Percentiles rank a stretch among this genome's conserved stretches.
Conservation (phyloP, 169 alveolate species). For the Cryptosporidium sp. region DNA sequence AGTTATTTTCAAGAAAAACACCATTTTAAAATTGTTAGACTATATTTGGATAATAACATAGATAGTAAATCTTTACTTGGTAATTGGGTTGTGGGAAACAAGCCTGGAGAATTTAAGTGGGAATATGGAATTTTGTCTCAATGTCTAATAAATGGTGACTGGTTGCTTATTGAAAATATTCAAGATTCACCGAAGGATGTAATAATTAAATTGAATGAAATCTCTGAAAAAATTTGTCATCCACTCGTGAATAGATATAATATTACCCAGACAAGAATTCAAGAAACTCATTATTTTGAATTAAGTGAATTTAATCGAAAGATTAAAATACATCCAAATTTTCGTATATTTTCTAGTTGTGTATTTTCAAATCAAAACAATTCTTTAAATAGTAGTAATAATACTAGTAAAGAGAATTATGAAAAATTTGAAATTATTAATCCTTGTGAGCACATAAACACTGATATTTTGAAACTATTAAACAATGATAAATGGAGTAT, state of each 20-base stretch:
- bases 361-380: neutral
- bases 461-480: neutral
- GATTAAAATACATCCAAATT: slow-evolving; percentile 40
- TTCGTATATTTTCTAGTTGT: slow-evolving; percentile 33
- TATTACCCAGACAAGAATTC: slow-evolving; percentile 76
- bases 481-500: slow-evolving; percentile 20
- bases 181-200: slow-evolving; percentile 82
- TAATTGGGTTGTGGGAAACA: slow-evolving; percentile 84
- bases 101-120: slow-evolving; percentile 84
- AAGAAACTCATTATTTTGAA: slow-evolving; percentile 12
- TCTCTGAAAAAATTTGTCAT: slow-evolving; percentile 81
- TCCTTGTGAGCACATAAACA: neutral
- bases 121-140: slow-evolving; percentile 83
- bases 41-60: slow-evolving; percentile 84
- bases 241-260: slow-evolving; percentile 79
- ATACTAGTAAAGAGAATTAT: slow-evolving; percentile 33
- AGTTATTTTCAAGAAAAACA: neutral
- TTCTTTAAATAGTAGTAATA: slow-evolving; percentile 24
- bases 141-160: slow-evolving; percentile 83
- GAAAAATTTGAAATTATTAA: neutral
- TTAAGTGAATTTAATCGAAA: slow-evolving; percentile 31
- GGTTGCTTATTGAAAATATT: slow-evolving; percentile 85
- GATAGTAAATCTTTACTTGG: slow-evolving; percentile 86
- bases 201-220: slow-evolving; percentile 78
- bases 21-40: slow-evolving; percentile 63